Evolutionary conservation across 805 yeast species (phyloP).

Genomic region (Aciculoconidium aculeatum): DNA sequence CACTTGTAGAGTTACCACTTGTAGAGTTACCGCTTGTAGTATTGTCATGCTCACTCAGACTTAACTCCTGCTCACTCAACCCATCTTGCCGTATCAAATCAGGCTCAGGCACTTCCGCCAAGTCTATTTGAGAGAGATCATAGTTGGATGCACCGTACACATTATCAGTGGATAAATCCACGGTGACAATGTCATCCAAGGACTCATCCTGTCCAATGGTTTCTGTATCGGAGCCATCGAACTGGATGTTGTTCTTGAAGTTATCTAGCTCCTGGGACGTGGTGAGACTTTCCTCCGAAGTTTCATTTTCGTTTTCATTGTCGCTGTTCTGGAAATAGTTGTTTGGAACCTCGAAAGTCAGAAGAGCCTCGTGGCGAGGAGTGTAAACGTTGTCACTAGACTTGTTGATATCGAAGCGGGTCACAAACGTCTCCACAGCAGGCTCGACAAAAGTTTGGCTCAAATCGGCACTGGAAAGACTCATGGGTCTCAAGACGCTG

Average conservation of each 20-base stretch:
- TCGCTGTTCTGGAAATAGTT: conserved; percentile 6
- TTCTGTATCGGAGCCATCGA: conserved; percentile 8
- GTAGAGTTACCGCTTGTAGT: no score
- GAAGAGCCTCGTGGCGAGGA: conserved; percentile 4
- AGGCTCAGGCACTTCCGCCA: no score
- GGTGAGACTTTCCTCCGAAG: conserved; percentile 19
- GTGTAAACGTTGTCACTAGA: conserved; percentile 1
- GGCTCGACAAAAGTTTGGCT: conserved; percentile 3
- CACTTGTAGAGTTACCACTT: no score
- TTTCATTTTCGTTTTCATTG: conserved; percentile 8
- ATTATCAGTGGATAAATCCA: no score
- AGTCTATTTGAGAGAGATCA: no score
- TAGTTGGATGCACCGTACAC: no score
- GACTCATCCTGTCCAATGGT: background rate
- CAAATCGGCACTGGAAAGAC: conserved; percentile 4
- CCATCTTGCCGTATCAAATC: no score
- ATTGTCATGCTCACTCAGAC: no score
- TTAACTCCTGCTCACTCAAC: no score
- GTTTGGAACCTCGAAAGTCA: conserved; percentile 9
- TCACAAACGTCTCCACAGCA: conserved; percentile 5
- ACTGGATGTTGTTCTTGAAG: conserved; percentile 24
- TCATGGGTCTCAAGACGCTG: no score
- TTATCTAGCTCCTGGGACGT: conserved; percentile 22
- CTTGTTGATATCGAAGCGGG: conserved; percentile 4
- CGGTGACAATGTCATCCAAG: no score